These are phyloP conservation scores for Huntiella abstrusa DNA, from an alignment of 2,329 filamentous ascomycete genomes.

Conservation along the genomic window DNA sequence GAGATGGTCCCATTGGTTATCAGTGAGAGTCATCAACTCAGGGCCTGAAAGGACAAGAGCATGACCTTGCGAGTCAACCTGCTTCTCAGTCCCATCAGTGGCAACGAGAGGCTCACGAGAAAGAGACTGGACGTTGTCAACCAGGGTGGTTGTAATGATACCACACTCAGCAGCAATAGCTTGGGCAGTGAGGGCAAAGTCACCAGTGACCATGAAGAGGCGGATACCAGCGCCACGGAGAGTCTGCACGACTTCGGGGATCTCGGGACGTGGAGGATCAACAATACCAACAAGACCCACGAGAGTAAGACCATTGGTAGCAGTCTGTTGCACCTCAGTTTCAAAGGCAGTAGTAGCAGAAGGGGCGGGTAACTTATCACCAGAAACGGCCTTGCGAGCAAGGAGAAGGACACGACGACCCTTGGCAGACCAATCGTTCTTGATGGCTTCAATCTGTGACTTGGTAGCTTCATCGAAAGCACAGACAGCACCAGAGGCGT, in stretches of 20 bases:
- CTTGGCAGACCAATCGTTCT: conserved; percentile 75
- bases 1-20: conserved; percentile 50
- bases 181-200: conserved; percentile 65
- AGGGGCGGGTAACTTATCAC: conserved; percentile 46
- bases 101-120: conserved; percentile 51
- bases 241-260: conserved; percentile 65
- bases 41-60: conserved; percentile 46
- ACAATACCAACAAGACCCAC: conserved; percentile 91
- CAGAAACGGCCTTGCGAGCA: conserved; percentile 63
- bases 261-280: conserved; percentile 87
- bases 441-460: conserved; percentile 54
- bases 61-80: conserved; percentile 16
- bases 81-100: conserved; percentile 19
- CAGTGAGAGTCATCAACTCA: conserved; percentile 46
- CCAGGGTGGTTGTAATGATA: conserved; percentile 47
- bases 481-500: conserved; percentile 59
- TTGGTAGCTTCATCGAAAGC: conserved; percentile 49
- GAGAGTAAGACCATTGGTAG: conserved; percentile 72
- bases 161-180: conserved; percentile 68
- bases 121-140: conserved; percentile 26
- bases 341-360: conserved; percentile 74
- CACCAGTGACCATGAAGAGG: conserved; percentile 93
- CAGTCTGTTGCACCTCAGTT: conserved; percentile 59
- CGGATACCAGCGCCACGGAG: conserved; percentile 88
- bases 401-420: conserved; percentile 90